phyloP scores from a whole-genome alignment of 2,329 filamentous ascomycete genomes.

The Sordariomycetes sp. region DNA sequence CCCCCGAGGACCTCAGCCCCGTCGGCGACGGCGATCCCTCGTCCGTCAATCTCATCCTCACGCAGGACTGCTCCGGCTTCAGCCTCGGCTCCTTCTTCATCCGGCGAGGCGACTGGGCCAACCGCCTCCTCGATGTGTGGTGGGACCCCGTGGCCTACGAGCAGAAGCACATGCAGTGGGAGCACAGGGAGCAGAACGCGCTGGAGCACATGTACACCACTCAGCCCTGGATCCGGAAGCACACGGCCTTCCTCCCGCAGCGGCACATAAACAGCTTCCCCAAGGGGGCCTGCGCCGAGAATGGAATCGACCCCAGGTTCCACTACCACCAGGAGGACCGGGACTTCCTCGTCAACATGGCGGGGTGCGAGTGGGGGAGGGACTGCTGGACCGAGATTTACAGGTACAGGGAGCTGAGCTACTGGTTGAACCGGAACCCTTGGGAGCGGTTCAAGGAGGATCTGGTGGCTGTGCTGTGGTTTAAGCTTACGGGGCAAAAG shows the following conservation, averaged over 20 bases:
- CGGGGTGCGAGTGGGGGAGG: conserved; percentile 89
- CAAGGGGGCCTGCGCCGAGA: conserved; percentile 63
- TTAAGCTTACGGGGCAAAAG: conserved; percentile 47
- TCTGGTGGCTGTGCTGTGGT: conserved; percentile 45
- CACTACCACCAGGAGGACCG: conserved; percentile 79
- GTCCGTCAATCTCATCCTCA: conserved; percentile 77
- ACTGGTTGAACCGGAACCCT: conserved; percentile 68
- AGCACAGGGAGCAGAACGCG: conserved; percentile 96
- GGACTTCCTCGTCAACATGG: conserved; percentile 97
- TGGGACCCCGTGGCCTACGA: conserved; percentile 98
- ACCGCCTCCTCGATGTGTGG: conserved; percentile 87
- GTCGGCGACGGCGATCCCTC: conserved; percentile 63
- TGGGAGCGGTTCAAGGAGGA: conserved; percentile 71
- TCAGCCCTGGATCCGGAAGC: conserved; percentile 85
- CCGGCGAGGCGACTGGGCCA: conserved; percentile 74
- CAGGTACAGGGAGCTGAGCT: conserved; percentile 82
- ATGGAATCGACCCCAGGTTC: conserved; percentile 53
- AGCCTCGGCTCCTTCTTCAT: conserved; percentile 95
- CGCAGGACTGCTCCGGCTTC: conserved; percentile 92
- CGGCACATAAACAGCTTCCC: conserved; percentile 93
- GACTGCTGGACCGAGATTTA: conserved; percentile 99
- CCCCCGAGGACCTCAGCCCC: conserved; percentile 56
- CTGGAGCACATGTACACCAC: conserved; percentile 82
- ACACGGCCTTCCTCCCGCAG: conserved; percentile 80
- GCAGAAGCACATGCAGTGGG: conserved; percentile 98